phyloP scores from a whole-genome alignment of 306 rosid genomes.

The Gastrolobium bilobum region DNA sequence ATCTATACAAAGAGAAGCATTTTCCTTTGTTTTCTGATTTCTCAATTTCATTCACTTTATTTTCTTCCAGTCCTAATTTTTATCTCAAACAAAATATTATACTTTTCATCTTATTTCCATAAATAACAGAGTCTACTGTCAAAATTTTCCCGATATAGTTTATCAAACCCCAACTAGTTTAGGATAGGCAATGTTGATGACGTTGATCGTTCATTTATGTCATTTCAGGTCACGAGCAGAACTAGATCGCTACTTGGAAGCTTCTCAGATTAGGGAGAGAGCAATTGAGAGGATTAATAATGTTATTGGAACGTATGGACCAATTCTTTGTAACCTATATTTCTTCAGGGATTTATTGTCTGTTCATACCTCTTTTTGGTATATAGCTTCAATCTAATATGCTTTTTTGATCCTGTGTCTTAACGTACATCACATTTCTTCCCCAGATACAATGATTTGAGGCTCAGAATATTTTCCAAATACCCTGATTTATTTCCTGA shows the following conservation, averaged over 20 bases:
- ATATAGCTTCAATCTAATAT: constrained; percentile 15
- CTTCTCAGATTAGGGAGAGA: constrained; percentile 91
- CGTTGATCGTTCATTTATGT: constrained; percentile 33
- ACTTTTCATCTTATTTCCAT: background rate
- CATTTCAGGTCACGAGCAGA: constrained; percentile 92
- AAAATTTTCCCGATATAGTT: constrained; percentile 42
- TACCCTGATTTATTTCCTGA: constrained; percentile 88
- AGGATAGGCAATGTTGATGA: too few species aligned
- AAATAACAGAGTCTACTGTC: constrained; percentile 45
- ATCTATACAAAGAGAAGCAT: background rate
- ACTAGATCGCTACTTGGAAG: constrained; percentile 94
- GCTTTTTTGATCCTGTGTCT: constrained; percentile 40
- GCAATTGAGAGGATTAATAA: constrained; percentile 87
- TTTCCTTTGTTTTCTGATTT: background rate
- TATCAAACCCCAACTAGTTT: too few species aligned
- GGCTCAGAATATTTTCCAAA: constrained; percentile 89
- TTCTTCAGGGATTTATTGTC: constrained; percentile 43
- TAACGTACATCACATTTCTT: constrained; percentile 36
- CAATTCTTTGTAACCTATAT: constrained; percentile 42
- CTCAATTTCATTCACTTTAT: background rate
- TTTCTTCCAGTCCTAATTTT: background rate
- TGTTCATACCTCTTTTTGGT: constrained; percentile 36
- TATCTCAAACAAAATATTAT: background rate
- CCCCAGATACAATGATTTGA: constrained; percentile 85
- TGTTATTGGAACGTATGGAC: constrained; percentile 93